Conservation (phyloP, 306 rosid genomes). For the Corylus heterophylla region DNA sequence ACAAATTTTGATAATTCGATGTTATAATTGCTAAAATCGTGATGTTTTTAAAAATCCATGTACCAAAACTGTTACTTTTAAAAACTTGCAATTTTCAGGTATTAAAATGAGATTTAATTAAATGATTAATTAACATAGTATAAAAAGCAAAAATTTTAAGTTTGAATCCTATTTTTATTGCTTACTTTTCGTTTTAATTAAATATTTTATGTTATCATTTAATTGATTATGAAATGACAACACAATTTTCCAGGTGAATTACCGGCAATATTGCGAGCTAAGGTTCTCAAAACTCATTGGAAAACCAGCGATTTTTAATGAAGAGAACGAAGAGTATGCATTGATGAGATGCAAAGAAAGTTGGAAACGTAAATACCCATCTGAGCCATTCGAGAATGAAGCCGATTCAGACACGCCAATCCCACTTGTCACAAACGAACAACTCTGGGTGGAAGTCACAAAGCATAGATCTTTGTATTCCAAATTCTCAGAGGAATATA, state of each 20-base stretch:
- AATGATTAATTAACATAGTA: no score
- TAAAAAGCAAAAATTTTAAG: no score
- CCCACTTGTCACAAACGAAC: conserved; percentile 24
- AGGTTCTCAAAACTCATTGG: conserved; percentile 72
- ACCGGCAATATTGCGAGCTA: conserved; percentile 64
- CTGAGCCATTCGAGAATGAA: conserved; percentile 77
- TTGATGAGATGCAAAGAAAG: conserved; percentile 61
- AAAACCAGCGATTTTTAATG: conserved; percentile 62
- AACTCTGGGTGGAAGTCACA: conserved; percentile 46
- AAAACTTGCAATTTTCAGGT: no score
- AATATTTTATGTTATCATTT: no score
- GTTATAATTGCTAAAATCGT: no score
- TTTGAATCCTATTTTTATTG: no score
- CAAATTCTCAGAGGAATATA: conserved; percentile 57
- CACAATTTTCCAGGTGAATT: conserved; percentile 43
- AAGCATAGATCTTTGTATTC: conserved; percentile 51
- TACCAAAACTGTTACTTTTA: no score
- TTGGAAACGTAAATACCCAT: conserved; percentile 65
- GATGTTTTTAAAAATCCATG: no score
- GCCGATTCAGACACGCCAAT: conserved; percentile 34
- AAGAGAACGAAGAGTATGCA: conserved; percentile 89
- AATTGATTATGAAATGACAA: background rate
- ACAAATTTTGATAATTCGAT: no score
- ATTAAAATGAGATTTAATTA: no score
- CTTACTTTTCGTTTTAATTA: no score